Conservation (phyloP, 495 filamentous ascomycete genomes). For the Xylaria intraflava region DNA sequence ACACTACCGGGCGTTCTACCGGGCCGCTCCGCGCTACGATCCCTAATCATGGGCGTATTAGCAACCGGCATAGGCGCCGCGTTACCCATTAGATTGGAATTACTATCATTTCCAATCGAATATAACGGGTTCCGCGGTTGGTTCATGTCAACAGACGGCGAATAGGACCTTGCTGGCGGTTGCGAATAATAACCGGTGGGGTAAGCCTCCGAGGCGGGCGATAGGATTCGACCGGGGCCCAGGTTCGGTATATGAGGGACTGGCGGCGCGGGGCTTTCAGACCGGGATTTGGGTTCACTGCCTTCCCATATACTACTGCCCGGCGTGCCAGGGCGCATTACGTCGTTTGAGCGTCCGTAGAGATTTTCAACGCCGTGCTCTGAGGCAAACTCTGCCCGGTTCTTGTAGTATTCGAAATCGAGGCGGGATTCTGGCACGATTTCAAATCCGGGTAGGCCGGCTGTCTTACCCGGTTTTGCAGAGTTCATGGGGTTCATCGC, state of each 20-base stretch:
- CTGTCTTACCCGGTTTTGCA: constrained; percentile 62
- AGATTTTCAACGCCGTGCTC: constrained; percentile 76
- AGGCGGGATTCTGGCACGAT: constrained; percentile 84
- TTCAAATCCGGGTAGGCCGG: constrained; percentile 62
- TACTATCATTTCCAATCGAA: constrained; percentile 38
- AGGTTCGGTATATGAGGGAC: constrained; percentile 20
- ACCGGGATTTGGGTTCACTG: constrained; percentile 32
- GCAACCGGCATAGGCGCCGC: constrained; percentile 40
- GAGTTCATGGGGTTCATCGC: constrained; percentile 75
- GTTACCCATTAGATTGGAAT: constrained; percentile 35
- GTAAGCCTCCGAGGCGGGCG: constrained; percentile 24
- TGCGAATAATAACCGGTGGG: constrained; percentile 22
- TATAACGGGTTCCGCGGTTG: constrained; percentile 34
- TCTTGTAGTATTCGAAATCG: constrained; percentile 88
- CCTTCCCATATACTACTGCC: constrained; percentile 42
- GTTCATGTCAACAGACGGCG: neutral
- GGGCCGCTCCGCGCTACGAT: constrained; percentile 27
- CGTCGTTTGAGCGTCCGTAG: constrained; percentile 61
- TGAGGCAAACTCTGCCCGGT: constrained; percentile 78
- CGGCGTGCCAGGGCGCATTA: constrained; percentile 61
- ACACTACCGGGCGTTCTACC: constrained; percentile 25
- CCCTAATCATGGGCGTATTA: constrained; percentile 33
- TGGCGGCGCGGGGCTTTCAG: constrained; percentile 33
- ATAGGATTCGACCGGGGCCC: constrained; percentile 11
- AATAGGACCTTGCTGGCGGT: constrained; percentile 19